These are phyloP conservation scores for Aspergillus sergii DNA, from an alignment of 2,329 filamentous ascomycete genomes.

Conservation along the genomic window DNA sequence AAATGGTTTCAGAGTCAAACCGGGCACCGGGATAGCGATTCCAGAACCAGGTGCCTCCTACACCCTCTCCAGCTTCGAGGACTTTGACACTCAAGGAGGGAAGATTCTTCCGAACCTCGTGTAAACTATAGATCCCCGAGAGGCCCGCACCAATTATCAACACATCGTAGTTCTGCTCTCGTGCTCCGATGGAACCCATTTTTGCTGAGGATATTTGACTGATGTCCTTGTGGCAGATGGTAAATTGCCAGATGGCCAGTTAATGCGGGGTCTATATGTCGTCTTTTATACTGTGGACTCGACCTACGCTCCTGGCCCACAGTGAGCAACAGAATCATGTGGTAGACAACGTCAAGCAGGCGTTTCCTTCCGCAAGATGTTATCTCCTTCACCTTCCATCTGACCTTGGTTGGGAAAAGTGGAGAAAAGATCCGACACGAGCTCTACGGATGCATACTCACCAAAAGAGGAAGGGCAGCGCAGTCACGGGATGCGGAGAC, in stretches of 20 bases:
- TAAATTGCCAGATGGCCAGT: not conserved
- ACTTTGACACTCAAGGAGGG: slow-evolving; percentile 30
- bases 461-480: not conserved
- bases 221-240: not conserved
- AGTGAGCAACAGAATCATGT: not conserved
- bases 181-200: not conserved
- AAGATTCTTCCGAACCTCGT: slow-evolving; percentile 40
- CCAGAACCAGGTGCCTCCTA: slow-evolving; percentile 54
- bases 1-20: slow-evolving; percentile 51
- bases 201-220: no score
- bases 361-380: not conserved
- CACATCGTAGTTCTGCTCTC: slow-evolving; percentile 17
- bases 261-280: not conserved
- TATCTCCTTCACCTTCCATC: not conserved
- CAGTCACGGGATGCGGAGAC: slow-evolving; percentile 3
- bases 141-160: slow-evolving; percentile 24
- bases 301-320: no score
- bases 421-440: not conserved
- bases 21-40: slow-evolving; percentile 53
- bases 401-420: not conserved
- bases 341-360: not conserved
- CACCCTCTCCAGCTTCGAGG: slow-evolving; percentile 14
- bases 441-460: not conserved
- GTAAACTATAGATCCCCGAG: slow-evolving; percentile 40
- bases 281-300: not conserved